phyloP scores from a whole-genome alignment of 495 filamentous ascomycete genomes.

The Neurospora discreta region DNA sequence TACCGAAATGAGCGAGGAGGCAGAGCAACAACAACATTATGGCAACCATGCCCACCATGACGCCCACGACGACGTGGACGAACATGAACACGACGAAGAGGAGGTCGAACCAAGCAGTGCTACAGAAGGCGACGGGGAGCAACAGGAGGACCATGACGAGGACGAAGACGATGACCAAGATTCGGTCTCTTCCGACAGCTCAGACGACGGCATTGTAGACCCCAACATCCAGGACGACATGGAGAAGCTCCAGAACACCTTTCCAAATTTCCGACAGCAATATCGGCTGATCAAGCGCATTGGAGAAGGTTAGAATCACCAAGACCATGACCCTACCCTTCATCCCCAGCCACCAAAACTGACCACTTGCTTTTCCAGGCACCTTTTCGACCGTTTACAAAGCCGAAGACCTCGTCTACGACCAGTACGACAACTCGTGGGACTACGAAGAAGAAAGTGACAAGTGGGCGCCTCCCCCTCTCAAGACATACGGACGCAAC shows the following conservation, averaged over 20 bases:
- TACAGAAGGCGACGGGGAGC: slow-evolving; percentile 1
- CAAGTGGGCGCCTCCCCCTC: slow-evolving; percentile 51
- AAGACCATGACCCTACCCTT: not conserved
- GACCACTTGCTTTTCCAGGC: slow-evolving; percentile 35
- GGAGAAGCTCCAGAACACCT: slow-evolving; percentile 66
- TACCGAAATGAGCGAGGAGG: slow-evolving; percentile 24
- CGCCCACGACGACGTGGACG: slow-evolving; percentile 7
- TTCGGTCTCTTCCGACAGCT: slow-evolving; percentile 38
- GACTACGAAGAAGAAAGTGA: slow-evolving; percentile 56
- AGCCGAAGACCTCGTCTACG: slow-evolving; percentile 87
- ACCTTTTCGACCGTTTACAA: slow-evolving; percentile 99
- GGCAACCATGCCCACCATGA: not conserved
- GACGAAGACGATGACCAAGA: slow-evolving; percentile 36
- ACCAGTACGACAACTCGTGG: slow-evolving; percentile 78
- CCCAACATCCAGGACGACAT: slow-evolving; percentile 72
- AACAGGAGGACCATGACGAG: slow-evolving; percentile 18
- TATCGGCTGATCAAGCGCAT: slow-evolving; percentile 94
- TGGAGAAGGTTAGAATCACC: slow-evolving; percentile 60
- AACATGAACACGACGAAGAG: slow-evolving; percentile 14
- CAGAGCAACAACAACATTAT: slow-evolving; percentile 7
- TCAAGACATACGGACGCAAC: slow-evolving; percentile 27
- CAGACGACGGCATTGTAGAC: slow-evolving; percentile 63
- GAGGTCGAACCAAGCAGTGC: slow-evolving; percentile 16
- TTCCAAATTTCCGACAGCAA: slow-evolving; percentile 67
- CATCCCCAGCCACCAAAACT: not conserved